phyloP scores from a whole-genome alignment of 2,329 filamentous ascomycete genomes.

The Blumeriella jaapii region DNA sequence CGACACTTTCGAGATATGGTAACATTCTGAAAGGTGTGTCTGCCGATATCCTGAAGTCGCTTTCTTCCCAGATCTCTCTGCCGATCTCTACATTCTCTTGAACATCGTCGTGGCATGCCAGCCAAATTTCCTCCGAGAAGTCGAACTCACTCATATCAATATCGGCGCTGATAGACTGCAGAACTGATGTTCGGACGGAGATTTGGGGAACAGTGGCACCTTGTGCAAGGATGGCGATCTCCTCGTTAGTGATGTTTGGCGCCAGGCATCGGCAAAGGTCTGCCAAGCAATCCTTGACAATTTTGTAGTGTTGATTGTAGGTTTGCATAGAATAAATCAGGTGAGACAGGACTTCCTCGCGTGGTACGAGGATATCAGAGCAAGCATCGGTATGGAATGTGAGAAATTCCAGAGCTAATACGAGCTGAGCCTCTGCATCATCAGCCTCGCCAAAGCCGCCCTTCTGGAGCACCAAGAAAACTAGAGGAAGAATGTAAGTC shows the following conservation, averaged over 20 bases:
- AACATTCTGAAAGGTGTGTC: slow-evolving; percentile 57
- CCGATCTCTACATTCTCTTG: slow-evolving; percentile 78
- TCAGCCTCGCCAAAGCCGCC: slow-evolving; percentile 71
- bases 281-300: slow-evolving; percentile 83
- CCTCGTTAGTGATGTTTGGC: slow-evolving; percentile 61
- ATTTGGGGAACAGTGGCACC: slow-evolving; percentile 70
- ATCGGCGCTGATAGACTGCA: slow-evolving; percentile 85
- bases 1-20: slow-evolving; percentile 68
- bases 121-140: slow-evolving; percentile 85
- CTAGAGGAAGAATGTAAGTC: slow-evolving; percentile 73
- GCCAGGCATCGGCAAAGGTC: slow-evolving; percentile 79
- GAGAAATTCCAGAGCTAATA: slow-evolving; percentile 79
- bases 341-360: slow-evolving; percentile 57
- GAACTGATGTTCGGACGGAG: slow-evolving; percentile 68
- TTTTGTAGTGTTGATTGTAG: slow-evolving; percentile 88
- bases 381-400: slow-evolving; percentile 79
- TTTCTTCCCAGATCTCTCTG: slow-evolving; percentile 89
- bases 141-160: slow-evolving; percentile 81
- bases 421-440: slow-evolving; percentile 78
- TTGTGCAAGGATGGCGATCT: slow-evolving; percentile 65
- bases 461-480: slow-evolving; percentile 66
- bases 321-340: slow-evolving; percentile 75
- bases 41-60: slow-evolving; percentile 58
- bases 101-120: slow-evolving; percentile 83
- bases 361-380: slow-evolving; percentile 62